A percentile compares a stretch with the other conserved stretches of the same genome.
Conservation (phyloP, 192 early-diverging fungal genomes). For the Funneliformis mosseae region DNA sequence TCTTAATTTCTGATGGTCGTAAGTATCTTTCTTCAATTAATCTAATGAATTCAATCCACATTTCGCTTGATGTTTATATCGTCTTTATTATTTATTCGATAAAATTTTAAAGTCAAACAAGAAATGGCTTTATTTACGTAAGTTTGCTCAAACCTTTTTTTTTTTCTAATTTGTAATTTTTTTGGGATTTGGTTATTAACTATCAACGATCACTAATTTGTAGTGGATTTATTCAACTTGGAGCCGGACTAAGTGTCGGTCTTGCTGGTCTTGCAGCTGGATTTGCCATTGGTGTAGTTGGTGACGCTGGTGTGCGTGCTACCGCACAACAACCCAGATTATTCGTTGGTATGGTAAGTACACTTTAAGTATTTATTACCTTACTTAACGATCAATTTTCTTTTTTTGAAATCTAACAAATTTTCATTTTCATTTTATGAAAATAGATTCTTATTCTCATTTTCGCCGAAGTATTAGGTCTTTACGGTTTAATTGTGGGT, state of each 20-base stretch:
- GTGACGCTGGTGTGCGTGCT: constrained; percentile 85
- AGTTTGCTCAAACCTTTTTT: background rate
- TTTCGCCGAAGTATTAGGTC: constrained; percentile 87
- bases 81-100: background rate
- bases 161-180: background rate
- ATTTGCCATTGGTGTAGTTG: constrained; percentile 89
- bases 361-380: background rate
- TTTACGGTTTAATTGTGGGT: constrained; percentile 85
- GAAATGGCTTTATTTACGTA: constrained; percentile 68
- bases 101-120: constrained; percentile 36
- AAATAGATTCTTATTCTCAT: constrained; percentile 78
- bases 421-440: background rate
- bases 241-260: constrained; percentile 80
- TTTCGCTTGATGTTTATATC: background rate
- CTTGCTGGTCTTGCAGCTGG: constrained; percentile 85
- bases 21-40: constrained; percentile 45
- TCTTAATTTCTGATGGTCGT: constrained; percentile 81
- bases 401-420: background rate
- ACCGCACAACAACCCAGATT: constrained; percentile 78
- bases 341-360: constrained; percentile 77
- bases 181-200: background rate
- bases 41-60: background rate
- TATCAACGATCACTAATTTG: background rate
- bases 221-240: constrained; percentile 78
- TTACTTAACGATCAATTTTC: background rate